A percentile compares a stretch with the other conserved stretches of the same genome.
phyloP scores from a whole-genome alignment of 768 basidiomycete genomes.

The Agrocybe praecox region DNA sequence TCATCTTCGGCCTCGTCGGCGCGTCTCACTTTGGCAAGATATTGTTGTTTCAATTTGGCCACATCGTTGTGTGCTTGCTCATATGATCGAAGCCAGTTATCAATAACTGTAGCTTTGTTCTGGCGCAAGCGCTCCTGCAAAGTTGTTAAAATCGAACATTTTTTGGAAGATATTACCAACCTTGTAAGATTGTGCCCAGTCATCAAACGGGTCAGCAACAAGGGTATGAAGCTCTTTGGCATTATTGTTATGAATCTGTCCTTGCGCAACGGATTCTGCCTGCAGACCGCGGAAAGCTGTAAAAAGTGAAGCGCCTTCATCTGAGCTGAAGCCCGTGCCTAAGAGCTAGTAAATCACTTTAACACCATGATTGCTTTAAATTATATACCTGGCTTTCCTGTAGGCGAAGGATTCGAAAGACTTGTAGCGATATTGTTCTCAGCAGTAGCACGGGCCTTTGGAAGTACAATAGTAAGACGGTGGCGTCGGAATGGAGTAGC shows the following conservation, averaged over 20 bases:
- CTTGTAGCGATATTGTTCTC: conserved; percentile 66
- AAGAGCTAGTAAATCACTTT: neutral
- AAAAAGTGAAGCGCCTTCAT: conserved; percentile 83
- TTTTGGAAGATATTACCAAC: conserved; percentile 32
- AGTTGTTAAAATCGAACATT: conserved; percentile 5
- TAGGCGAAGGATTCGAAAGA: conserved; percentile 52
- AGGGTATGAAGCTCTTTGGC: conserved; percentile 75
- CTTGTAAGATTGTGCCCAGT: conserved; percentile 79
- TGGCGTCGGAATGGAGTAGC: neutral
- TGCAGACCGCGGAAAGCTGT: conserved; percentile 83
- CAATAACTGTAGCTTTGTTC: conserved; percentile 58
- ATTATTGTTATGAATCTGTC: conserved; percentile 70
- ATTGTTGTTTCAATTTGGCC: conserved; percentile 72
- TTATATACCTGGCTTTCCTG: conserved; percentile 50
- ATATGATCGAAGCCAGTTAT: conserved; percentile 70
- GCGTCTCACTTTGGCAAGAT: conserved; percentile 74
- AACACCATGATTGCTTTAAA: neutral
- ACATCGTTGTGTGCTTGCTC: conserved; percentile 72
- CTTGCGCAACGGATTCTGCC: conserved; percentile 69
- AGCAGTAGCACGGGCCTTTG: conserved; percentile 70
- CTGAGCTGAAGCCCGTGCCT: conserved; percentile 73
- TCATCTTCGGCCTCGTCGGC: conserved; percentile 96
- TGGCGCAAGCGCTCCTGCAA: conserved; percentile 62
- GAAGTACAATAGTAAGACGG: neutral
- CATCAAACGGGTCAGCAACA: conserved; percentile 79